These are phyloP conservation scores for Pinus albicaulis DNA, from an alignment of 75 land plant genomes.

Conservation along the genomic window DNA sequence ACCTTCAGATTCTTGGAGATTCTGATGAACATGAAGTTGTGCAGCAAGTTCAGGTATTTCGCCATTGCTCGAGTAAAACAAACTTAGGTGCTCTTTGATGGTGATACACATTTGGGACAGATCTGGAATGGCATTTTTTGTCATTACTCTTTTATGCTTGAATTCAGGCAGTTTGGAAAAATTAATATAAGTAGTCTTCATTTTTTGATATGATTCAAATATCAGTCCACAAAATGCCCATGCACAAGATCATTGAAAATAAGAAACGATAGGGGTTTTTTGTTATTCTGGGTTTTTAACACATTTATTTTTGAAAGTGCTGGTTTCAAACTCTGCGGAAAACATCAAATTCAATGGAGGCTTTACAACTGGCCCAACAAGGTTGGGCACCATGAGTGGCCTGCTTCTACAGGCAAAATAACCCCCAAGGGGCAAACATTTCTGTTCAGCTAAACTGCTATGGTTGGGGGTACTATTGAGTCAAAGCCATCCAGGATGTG, in stretches of 20 bases:
- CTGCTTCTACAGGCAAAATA: too few relatives aligned
- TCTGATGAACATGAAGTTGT: slow-evolving; percentile 96
- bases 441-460: too few relatives aligned
- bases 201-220: not conserved
- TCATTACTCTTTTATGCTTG: not conserved
- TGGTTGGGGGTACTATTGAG: too few relatives aligned
- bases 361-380: not conserved
- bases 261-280: not conserved
- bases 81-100: not conserved
- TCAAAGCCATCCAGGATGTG: too few relatives aligned
- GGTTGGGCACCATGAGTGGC: too few relatives aligned
- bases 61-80: not conserved
- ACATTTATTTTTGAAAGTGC: not conserved
- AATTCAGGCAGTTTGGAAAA: not conserved
- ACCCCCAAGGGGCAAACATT: too few relatives aligned
- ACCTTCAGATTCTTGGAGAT: slow-evolving; percentile 89
- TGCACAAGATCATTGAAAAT: not conserved
- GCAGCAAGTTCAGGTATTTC: slow-evolving; percentile 90
- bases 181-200: not conserved
- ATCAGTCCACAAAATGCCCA: not conserved
- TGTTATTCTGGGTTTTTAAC: not conserved
- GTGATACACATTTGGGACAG: not conserved
- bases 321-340: not conserved
- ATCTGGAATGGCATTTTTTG: not conserved
- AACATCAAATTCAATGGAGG: too few relatives aligned